Percentiles rank a stretch among this genome's conserved stretches.
phyloP scores from a whole-genome alignment of 208 protist species.

The Leishmania tarentolae region DNA sequence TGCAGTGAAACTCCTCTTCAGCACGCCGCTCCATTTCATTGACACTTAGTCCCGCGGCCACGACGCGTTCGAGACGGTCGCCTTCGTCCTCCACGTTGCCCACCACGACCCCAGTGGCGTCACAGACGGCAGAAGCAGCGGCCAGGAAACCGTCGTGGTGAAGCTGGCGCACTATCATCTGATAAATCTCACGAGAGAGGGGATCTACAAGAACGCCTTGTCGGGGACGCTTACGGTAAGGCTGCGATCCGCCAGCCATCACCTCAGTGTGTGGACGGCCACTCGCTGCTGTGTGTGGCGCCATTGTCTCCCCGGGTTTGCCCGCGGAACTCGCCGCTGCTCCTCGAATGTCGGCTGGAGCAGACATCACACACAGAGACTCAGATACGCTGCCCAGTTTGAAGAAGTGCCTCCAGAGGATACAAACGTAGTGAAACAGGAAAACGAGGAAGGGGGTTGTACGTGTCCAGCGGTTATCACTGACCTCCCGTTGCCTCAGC shows the following conservation, averaged over 20 bases:
- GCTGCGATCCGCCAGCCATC: constrained; percentile 29
- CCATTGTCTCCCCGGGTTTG: background rate
- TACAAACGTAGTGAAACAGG: background rate
- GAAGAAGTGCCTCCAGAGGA: background rate
- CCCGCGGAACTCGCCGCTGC: background rate
- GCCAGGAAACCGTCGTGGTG: constrained; percentile 81
- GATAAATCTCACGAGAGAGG: constrained; percentile 67
- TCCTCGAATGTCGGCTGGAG: background rate
- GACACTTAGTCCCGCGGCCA: constrained; percentile 49
- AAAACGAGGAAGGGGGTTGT: background rate
- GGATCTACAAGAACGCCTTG: constrained; percentile 46
- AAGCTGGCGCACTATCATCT: constrained; percentile 80
- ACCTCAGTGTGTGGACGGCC: constrained; percentile 24
- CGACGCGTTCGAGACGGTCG: constrained; percentile 48
- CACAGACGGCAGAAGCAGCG: constrained; percentile 71
- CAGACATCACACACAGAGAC: background rate
- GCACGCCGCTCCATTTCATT: constrained; percentile 44
- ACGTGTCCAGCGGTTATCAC: background rate
- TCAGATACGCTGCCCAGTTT: background rate
- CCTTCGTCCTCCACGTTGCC: constrained; percentile 49
- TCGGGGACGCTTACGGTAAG: constrained; percentile 58
- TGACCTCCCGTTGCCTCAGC: too few species aligned
- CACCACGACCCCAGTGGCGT: constrained; percentile 71
- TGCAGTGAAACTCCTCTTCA: constrained; percentile 36
- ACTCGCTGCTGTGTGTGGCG: background rate